Base-by-base conservation (phyloP, 2,329 filamentous ascomycete genomes). In the Blastomyces parvus region DNA sequence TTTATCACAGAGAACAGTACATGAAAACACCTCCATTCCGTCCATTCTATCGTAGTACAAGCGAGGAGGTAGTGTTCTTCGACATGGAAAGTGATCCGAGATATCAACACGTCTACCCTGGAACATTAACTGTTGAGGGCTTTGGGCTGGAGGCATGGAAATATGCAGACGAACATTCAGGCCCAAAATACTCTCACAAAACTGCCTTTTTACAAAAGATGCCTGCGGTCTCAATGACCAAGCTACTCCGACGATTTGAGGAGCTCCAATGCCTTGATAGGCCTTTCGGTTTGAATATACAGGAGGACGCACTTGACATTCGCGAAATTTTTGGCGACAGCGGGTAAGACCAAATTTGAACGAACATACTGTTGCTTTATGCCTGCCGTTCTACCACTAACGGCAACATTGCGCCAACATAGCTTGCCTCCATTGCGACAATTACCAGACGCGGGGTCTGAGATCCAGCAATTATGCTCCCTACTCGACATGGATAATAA, bases 111-210 rank as follows among this genome's bases (percentile, higher is more conserved):
- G 19, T 22, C 30, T 40, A 57, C 53, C 30, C 30, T 57, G 19
- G 53, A 57, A 57, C 53, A n/a, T 13, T 57, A 36, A 57, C 53
- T n/a, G n/a, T 57, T 25, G 53, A 57, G 33, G 53, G 53, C n/a
- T 57, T 57, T 38, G 53, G 53, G n/a, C 9, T 38, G 17, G 53
- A 57, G 33, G 13, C 30, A 13, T 57, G 53, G 53, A n/a, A 19
- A 14, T 57, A 57, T 19, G 53, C 30, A 38, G n/a, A 57, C 1
- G 48, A 52, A 52, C 48, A 30, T 9, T 52, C 48, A 27, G 48
- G 48, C 27, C 48, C 48, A 17, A 30, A 52, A 52, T 52, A 52
- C 48, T 30, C 22, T 30, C 48, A 52, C 48, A 52, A 52, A 52
- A 52, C 3, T 3, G 48, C 48, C 0, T 52, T 52, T 30, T 14